phyloP scores from a whole-genome alignment of 805 yeast species.

The Candida silvatica region DNA sequence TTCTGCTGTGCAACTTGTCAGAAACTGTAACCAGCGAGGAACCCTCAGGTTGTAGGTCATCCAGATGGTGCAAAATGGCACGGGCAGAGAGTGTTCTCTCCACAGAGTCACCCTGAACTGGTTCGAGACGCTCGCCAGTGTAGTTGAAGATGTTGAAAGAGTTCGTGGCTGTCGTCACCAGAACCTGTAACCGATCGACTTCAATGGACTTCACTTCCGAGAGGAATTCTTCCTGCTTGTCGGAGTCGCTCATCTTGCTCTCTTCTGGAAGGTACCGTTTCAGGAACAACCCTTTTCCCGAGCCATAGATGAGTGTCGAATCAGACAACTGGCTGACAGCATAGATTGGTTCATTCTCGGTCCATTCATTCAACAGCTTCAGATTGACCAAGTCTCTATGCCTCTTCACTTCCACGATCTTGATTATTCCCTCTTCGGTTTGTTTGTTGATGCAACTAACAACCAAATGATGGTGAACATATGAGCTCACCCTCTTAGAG shows the following conservation, averaged over 20 bases:
- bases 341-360: conserved; percentile 13
- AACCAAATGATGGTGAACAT: conserved; percentile 20
- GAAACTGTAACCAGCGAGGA: conserved; percentile 8
- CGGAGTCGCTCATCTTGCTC: conserved; percentile 16
- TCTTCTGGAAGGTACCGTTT: conserved; percentile 12
- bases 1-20: conserved; percentile 13
- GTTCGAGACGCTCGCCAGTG: conserved; percentile 8
- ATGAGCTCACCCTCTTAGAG: conserved; percentile 10
- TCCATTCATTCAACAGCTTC: conserved; percentile 12
- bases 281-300: conserved; percentile 8
- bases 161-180: conserved; percentile 22
- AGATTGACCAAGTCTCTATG: conserved; percentile 8
- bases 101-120: conserved; percentile 11
- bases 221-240: conserved; percentile 5
- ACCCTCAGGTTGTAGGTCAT: conserved; percentile 3
- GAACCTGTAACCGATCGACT: conserved; percentile 9
- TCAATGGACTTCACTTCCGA: conserved; percentile 17
- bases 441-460: conserved; percentile 22
- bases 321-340: conserved; percentile 17
- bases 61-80: conserved; percentile 9
- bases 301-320: conserved; percentile 16
- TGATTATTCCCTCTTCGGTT: conserved; percentile 16
- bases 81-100: conserved; percentile 16
- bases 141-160: conserved; percentile 17
- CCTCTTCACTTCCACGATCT: conserved; percentile 20